A percentile compares a stretch with the other conserved stretches of the same genome.
Conservation (phyloP, 202 grass and related monocot genomes). For the Carex arenaria region DNA sequence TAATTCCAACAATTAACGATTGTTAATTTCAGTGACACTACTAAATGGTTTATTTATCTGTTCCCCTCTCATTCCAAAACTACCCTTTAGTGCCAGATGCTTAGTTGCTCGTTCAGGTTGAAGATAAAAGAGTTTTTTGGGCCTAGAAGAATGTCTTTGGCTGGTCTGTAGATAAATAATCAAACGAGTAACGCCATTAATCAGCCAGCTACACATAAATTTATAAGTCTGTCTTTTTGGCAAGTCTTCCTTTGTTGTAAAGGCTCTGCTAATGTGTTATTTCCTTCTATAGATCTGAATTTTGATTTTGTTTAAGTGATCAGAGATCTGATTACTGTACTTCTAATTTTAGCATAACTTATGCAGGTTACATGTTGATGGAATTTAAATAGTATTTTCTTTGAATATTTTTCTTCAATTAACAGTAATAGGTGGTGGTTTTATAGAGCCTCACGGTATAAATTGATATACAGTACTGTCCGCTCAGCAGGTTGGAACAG, state of each 20-base stretch:
- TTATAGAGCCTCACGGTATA: background rate
- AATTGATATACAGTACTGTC: background rate
- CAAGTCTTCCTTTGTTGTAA: background rate
- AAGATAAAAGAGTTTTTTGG: background rate
- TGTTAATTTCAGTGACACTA: conserved; percentile 2
- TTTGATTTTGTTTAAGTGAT: background rate
- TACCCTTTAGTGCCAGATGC: background rate
- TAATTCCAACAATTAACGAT: background rate
- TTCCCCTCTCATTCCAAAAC: background rate
- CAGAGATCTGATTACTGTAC: background rate
- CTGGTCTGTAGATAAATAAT: conserved; percentile 3
- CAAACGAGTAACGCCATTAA: background rate
- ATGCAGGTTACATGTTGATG: background rate
- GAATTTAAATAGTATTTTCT: background rate
- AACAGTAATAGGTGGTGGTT: background rate
- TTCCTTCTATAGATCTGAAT: background rate
- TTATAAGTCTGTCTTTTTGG: background rate
- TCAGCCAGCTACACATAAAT: background rate
- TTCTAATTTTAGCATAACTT: background rate
- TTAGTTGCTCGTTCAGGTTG: background rate
- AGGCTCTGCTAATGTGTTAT: background rate
- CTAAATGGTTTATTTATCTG: conserved; percentile 1
- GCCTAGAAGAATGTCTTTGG: background rate
- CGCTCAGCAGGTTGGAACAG: background rate
- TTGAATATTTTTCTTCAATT: background rate